These are phyloP conservation scores for Schwanniomyces polymorphus DNA, from an alignment of 805 yeast genomes.

Conservation along the genomic window DNA sequence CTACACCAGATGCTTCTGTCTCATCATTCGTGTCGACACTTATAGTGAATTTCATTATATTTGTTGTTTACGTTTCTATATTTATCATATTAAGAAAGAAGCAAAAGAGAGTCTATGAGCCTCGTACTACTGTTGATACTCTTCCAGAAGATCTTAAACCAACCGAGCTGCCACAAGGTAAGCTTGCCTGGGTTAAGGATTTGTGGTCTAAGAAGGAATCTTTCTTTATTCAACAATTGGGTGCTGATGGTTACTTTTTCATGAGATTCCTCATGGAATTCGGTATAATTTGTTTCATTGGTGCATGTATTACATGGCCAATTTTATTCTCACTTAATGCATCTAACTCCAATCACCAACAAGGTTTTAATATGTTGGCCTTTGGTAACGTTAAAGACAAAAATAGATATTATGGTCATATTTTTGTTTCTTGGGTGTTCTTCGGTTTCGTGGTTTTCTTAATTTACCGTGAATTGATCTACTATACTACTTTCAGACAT, in stretches of 20 bases:
- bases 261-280: constrained; percentile 63
- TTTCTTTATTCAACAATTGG: constrained; percentile 65
- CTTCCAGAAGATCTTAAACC: constrained; percentile 47
- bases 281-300: constrained; percentile 49
- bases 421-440: constrained; percentile 71
- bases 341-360: constrained; percentile 54
- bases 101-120: constrained; percentile 52
- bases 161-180: constrained; percentile 44
- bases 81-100: constrained; percentile 44
- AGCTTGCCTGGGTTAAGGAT: constrained; percentile 55
- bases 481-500: constrained; percentile 71
- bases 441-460: constrained; percentile 66
- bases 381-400: constrained; percentile 62
- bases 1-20: constrained; percentile 32
- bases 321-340: constrained; percentile 74
- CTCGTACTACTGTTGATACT: constrained; percentile 45
- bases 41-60: constrained; percentile 43
- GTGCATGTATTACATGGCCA: constrained; percentile 62
- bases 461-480: constrained; percentile 72
- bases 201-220: constrained; percentile 57
- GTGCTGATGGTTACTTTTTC: constrained; percentile 77
- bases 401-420: constrained; percentile 71
- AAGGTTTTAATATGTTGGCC: constrained; percentile 66
- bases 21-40: constrained; percentile 52
- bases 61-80: constrained; percentile 37